Evolutionary conservation across 495 filamentous ascomycete species (phyloP).

Genomic region (Amniculicola lignicola): DNA sequence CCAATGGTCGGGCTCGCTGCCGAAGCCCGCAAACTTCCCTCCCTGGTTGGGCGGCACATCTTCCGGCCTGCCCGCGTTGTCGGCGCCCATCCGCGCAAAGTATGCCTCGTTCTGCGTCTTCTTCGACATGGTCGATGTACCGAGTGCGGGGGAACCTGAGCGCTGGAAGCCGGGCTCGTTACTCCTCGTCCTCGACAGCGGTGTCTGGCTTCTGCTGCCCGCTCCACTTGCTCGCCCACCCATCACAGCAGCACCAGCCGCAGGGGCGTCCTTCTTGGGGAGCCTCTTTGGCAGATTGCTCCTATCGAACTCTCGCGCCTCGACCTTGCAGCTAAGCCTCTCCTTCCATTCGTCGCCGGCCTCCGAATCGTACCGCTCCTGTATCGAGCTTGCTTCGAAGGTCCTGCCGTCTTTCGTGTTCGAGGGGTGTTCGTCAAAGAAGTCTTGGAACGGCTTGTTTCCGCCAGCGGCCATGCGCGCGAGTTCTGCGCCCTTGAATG

Average conservation of each 20-base stretch:
- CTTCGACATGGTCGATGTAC: conserved; percentile 32
- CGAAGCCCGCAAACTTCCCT: conserved; percentile 89
- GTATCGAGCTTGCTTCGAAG: conserved; percentile 73
- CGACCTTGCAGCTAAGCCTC: conserved; percentile 76
- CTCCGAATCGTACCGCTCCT: conserved; percentile 79
- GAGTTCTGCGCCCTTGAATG: conserved; percentile 85
- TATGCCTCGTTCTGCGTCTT: conserved; percentile 81
- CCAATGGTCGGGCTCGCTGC: conserved; percentile 59
- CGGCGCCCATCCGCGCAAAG: conserved; percentile 75
- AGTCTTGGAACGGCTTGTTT: conserved; percentile 78
- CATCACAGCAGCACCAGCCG: conserved; percentile 1
- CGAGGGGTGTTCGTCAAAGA: conserved; percentile 70
- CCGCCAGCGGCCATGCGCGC: conserved; percentile 82
- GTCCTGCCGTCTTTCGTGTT: conserved; percentile 55
- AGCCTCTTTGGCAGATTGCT: conserved; percentile 47
- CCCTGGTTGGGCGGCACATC: conserved; percentile 80
- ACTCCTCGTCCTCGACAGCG: conserved; percentile 26
- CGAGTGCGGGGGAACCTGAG: conserved; percentile 35
- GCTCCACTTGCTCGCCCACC: conserved; percentile 30
- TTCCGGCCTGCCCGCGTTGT: conserved; percentile 73
- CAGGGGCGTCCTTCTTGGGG: conserved; percentile 36
- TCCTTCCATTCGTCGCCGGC: conserved; percentile 97
- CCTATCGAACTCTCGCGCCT: conserved; percentile 75
- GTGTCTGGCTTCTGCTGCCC: conserved; percentile 39
- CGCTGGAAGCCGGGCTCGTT: conserved; percentile 34